These are phyloP conservation scores for Sindora glabra DNA, from an alignment of 306 rosid species.

Conservation along the genomic window DNA sequence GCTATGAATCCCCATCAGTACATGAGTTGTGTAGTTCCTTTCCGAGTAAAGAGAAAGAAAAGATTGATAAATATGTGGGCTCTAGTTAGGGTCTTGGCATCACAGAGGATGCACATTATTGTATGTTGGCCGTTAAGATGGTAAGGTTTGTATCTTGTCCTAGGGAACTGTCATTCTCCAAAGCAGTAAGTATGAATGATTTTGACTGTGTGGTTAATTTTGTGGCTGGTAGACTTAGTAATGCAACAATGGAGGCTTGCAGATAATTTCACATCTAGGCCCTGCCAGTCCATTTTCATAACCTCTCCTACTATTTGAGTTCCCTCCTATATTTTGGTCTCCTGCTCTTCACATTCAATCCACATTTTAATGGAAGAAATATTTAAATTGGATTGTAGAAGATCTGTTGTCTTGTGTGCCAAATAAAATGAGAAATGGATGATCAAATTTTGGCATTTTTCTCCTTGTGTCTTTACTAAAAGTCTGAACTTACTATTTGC, in stretches of 20 bases:
- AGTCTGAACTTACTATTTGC: constrained; percentile 20
- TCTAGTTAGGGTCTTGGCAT: constrained; percentile 44
- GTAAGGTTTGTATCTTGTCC: constrained; percentile 39
- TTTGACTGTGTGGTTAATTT: constrained; percentile 19
- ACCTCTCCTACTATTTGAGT: constrained; percentile 28
- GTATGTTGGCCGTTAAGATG: constrained; percentile 28
- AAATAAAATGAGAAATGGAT: constrained; percentile 42
- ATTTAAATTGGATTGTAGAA: constrained; percentile 36
- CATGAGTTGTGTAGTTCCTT: constrained; percentile 35
- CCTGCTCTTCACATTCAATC: constrained; percentile 43
- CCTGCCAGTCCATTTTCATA: constrained; percentile 20
- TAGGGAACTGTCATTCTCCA: constrained; percentile 40
- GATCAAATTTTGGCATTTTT: constrained; percentile 21
- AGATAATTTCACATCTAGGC: constrained; percentile 41
- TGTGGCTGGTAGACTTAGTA: constrained; percentile 26
- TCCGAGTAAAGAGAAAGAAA: constrained; percentile 44
- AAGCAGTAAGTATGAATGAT: constrained; percentile 26
- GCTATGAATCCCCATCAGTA: constrained; percentile 37
- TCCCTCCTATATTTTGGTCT: constrained; percentile 45
- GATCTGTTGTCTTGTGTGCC: constrained; percentile 33
- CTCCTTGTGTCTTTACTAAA: constrained; percentile 19
- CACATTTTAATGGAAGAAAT: constrained; percentile 46
- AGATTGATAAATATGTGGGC: constrained; percentile 39
- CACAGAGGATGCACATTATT: constrained; percentile 47
- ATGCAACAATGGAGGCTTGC: constrained; percentile 32